Base-by-base conservation (phyloP, 208 protist genomes). In the Leishmania gerbilli region DNA sequence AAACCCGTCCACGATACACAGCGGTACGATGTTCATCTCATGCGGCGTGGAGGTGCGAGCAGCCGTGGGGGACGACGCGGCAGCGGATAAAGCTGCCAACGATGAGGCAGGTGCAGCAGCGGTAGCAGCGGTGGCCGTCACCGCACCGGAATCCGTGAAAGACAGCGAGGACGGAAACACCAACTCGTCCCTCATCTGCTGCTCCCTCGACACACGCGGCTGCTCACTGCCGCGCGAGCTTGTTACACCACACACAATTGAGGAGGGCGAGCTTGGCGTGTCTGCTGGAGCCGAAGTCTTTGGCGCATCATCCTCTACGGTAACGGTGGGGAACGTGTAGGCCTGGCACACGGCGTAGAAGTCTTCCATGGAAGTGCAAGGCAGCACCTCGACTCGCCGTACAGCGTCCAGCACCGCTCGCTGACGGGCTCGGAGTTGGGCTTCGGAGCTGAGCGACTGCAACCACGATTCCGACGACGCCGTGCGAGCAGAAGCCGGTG, bases 1-100 rank as follows among this genome's bases (percentile, higher is more conserved):
- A 53, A 85, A 71, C 3, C 90, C 88, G 17, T 92, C 85, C 19
- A 91, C 84, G 34, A 96, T 74, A 21, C 94, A 83, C 62, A 96
- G 84, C 9, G 93, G 93, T 1, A 82, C 64, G 7, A 87, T 60
- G 56, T 77, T 60, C 17, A 31, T 34, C 58, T 2, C 51, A 31
- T 51, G 21, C n/a, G 37, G 17, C 56, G 64, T 34, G 37, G 72
- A 21, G 31, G 3, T 13, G 13, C 74, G 34, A 24, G 19, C 72
- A 45, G 31, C 2, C 40, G 24, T 27, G 1, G 76, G 19, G n/a
- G 80, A 5, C 13, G 75, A 27, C 40, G 37, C 34, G 5, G 80
- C 74, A 49, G 9, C 34, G 11, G 24, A n/a, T 51, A 68, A 19
- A 6, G 75, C 19, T 31, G 37, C 6, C 24, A 31, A 19, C 19